Evolutionary conservation across 495 filamentous ascomycete genomes (phyloP), one percentile per base, ranked within the genome.

Genomic region (Aspergillus sclerotioniger): DNA sequence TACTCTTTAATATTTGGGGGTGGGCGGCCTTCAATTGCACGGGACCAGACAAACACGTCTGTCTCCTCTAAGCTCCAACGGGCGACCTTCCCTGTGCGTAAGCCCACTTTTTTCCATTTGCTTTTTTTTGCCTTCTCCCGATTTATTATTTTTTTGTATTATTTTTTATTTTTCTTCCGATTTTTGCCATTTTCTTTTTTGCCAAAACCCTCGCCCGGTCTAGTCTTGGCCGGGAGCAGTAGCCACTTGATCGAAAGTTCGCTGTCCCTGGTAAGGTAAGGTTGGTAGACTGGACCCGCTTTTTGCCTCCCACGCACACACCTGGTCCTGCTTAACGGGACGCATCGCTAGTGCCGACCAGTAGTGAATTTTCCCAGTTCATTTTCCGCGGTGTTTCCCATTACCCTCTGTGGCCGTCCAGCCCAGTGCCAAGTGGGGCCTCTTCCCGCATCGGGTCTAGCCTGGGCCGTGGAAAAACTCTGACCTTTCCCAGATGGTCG

Each of bases 41-140:
- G 57, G 65, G 62, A 64, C 65, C 61, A 62, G 59, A 62, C 61
- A 67, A 67, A 64, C 65, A 67, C 62, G 65, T 64, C 62, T 57
- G 52, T 50, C 39, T 45, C 31, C 54, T 57, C 55, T 57, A 64
- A 64, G 64, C 64, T 67, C 65, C 57, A 67, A 67, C 65, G 65
- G 65, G 62, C 65, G 57, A 67, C 61, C 60, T 67, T 67, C 65
- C 65, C 59, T 62, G 57, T 67, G 59, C 54, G 64, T 64, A 60
- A 61, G 59, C 59, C 64, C 64, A 62, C 57, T 64, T 64, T 64
- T 67, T 58, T 60, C 59, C 61, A 61, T 57, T 56, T 56, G 19
- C 33, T 49, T 57, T 60, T 57, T 51, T 51, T 56, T 43, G 15
- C 54, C 55, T 51, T 47, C 50, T 49, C 28, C 2, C 10, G 28